Conservation (phyloP, 148 eudicot genomes). For the Agrostemma githago region DNA sequence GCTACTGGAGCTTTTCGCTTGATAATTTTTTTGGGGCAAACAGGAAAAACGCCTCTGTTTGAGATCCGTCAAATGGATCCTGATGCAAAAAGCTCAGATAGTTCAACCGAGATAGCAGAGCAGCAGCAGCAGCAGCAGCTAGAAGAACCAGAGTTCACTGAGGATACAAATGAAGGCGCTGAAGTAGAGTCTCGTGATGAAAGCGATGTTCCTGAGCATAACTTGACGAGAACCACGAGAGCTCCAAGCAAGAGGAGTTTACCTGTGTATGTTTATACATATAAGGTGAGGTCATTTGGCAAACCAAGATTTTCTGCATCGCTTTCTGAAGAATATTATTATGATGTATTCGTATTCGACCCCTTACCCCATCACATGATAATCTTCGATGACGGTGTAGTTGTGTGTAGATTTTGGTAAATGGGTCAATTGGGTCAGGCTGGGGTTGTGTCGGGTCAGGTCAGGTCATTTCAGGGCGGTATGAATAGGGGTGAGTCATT, state of each 20-base stretch:
- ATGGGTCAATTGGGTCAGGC: no score
- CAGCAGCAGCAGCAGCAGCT: slow-evolving; percentile 31
- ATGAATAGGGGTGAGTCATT: no score
- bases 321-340: not conserved
- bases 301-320: not conserved
- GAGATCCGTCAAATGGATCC: slow-evolving; percentile 62
- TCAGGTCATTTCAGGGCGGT: no score
- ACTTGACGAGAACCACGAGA: slow-evolving; percentile 31
- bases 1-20: not conserved
- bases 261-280: slow-evolving; percentile 66
- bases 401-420: no score
- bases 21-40: not conserved
- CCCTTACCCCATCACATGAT: not conserved
- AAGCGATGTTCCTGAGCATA: slow-evolving; percentile 26
- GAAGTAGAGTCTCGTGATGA: slow-evolving; percentile 36
- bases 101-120: slow-evolving; percentile 28
- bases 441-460: no score
- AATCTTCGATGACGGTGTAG: no score
- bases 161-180: slow-evolving; percentile 26
- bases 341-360: not conserved
- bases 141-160: slow-evolving; percentile 31
- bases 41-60: slow-evolving; percentile 70
- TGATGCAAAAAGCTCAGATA: slow-evolving; percentile 37
- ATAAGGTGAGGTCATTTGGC: slow-evolving; percentile 48
- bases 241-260: slow-evolving; percentile 30